Evolutionary conservation across 495 filamentous ascomycete species (phyloP).

Genomic region (Talaromyces thailandensis): DNA sequence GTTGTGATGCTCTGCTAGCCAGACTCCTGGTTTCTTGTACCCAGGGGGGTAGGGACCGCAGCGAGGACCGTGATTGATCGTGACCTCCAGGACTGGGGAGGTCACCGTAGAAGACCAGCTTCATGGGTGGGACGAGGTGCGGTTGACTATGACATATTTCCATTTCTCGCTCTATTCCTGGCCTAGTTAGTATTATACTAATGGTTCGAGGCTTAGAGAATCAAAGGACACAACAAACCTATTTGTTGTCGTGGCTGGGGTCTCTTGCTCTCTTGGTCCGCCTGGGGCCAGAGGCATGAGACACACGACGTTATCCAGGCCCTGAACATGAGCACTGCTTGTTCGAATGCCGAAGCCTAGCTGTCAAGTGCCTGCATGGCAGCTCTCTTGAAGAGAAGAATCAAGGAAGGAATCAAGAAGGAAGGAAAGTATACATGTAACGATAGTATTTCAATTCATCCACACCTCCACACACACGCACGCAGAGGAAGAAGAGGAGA

Average conservation of each 20-base stretch:
- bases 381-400: constrained; percentile 16
- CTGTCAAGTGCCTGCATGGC: constrained; percentile 28
- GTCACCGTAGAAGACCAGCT: constrained; percentile 30
- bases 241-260: constrained; percentile 19
- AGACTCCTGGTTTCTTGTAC: constrained; percentile 30
- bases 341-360: constrained; percentile 30
- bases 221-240: constrained; percentile 9
- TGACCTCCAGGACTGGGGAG: constrained; percentile 25
- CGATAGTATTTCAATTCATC: background rate
- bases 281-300: constrained; percentile 21
- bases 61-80: constrained; percentile 18
- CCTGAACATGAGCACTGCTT: constrained; percentile 33
- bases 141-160: constrained; percentile 42
- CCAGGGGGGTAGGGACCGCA: constrained; percentile 24
- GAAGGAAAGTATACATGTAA: constrained; percentile 3
- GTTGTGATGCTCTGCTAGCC: constrained; percentile 40
- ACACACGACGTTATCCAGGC: constrained; percentile 37
- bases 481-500: background rate
- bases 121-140: constrained; percentile 38
- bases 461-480: background rate
- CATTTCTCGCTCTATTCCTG: constrained; percentile 33
- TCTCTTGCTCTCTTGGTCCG: constrained; percentile 16
- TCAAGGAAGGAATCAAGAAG: constrained; percentile 10
- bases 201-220: background rate
- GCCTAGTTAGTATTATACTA: constrained; percentile 9